phyloP scores from a whole-genome alignment of 1,139 yeast species.

The Blastobotrys arbuscula region DNA sequence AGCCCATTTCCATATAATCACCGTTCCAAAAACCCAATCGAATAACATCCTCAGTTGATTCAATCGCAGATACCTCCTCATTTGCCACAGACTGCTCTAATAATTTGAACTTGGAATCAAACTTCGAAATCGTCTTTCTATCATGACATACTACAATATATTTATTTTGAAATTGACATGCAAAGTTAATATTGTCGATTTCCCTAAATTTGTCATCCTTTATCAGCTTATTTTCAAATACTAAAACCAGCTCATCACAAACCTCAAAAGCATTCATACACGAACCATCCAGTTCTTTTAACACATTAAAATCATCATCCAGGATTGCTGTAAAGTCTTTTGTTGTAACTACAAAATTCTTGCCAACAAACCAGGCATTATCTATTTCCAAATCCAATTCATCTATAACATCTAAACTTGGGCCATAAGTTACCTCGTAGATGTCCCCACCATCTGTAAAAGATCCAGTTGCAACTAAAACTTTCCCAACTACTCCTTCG shows the following conservation, averaged over 20 bases:
- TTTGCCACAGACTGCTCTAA: too few species aligned
- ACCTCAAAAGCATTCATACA: not conserved
- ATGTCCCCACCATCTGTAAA: not conserved
- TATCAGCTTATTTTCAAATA: not conserved
- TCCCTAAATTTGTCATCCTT: too few species aligned
- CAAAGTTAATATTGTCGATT: too few species aligned
- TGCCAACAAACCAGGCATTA: not conserved
- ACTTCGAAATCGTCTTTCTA: not conserved
- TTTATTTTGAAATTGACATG: too few species aligned
- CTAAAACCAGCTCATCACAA: not conserved
- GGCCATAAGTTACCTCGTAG: not conserved
- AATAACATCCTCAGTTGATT: not conserved
- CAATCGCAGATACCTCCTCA: not conserved
- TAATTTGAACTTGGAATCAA: not conserved
- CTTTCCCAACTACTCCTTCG: not conserved
- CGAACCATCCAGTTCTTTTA: too few species aligned
- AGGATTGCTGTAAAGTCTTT: too few species aligned
- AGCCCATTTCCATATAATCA: not conserved
- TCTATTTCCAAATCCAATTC: not conserved
- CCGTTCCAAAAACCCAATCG: not conserved
- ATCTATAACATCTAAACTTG: not conserved
- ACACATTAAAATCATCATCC: too few species aligned
- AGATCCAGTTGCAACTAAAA: not conserved
- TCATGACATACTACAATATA: not conserved
- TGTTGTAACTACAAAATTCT: too few species aligned